Conservation (phyloP, 768 basidiomycete genomes). For the Psilocybe cyanescens region DNA sequence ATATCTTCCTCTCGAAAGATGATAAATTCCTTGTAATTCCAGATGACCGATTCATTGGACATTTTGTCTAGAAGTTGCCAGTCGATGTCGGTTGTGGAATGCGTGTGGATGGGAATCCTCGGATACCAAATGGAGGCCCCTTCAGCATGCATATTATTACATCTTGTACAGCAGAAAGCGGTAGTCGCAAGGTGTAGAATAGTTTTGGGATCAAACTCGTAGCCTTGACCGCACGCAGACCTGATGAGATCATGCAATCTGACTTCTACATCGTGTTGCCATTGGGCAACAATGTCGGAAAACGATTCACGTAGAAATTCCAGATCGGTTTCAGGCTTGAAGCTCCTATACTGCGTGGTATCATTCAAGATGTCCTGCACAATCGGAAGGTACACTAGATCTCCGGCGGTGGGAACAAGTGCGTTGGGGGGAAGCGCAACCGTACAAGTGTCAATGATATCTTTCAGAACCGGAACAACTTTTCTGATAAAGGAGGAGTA, state of each 20-base stretch:
- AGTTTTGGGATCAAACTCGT: not conserved
- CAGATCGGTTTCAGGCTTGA: not conserved
- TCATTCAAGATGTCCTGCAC: not conserved
- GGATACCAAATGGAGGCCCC: not conserved
- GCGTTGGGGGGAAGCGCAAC: not conserved
- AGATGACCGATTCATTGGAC: not conserved
- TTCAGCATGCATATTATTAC: not conserved
- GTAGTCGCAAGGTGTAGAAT: not conserved
- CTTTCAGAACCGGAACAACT: not conserved
- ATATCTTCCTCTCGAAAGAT: not conserved
- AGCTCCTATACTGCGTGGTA: not conserved
- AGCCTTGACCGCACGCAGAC: not conserved
- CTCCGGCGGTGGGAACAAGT: not conserved
- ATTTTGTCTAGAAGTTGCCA: not conserved
- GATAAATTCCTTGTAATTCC: not conserved
- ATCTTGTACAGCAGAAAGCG: not conserved
- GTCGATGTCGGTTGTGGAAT: not conserved
- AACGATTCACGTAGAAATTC: not conserved
- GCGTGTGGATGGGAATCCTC: not conserved
- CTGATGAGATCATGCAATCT: not conserved
- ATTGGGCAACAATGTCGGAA: not conserved
- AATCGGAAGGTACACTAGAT: not conserved
- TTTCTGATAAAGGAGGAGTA: not conserved
- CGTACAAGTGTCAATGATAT: not conserved
- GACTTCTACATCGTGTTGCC: not conserved